Conservation (phyloP, 2,329 filamentous ascomycete genomes). For the Tolypocladium inflatum region DNA sequence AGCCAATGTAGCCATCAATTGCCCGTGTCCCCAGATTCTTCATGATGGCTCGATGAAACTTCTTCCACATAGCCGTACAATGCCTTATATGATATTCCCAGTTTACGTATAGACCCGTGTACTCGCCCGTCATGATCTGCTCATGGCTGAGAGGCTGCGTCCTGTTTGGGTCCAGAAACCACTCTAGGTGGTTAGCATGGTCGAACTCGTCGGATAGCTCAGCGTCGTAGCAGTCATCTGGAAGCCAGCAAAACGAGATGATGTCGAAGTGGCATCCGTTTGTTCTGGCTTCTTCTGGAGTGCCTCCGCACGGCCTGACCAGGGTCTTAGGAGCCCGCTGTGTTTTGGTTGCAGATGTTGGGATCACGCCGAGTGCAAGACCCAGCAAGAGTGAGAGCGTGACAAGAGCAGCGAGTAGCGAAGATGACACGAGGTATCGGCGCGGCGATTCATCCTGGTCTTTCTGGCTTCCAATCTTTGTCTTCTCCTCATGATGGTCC, state of each 20-base stretch:
- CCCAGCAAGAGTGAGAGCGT: no score
- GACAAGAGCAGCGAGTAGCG: no score
- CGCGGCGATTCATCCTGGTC: no score
- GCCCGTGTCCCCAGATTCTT: neutral
- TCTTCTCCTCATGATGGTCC: no score
- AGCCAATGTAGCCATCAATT: conserved; percentile 2
- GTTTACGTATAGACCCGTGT: conserved; percentile 3
- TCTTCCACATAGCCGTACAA: conserved; percentile 5
- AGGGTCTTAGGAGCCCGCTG: no score
- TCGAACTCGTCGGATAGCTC: conserved; percentile 2
- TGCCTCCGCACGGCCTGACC: neutral
- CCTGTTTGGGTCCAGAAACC: conserved; percentile 1
- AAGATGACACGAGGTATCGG: no score
- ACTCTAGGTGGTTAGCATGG: neutral
- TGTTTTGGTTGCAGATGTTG: no score
- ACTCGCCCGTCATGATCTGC: conserved; percentile 3
- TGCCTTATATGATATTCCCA: conserved; percentile 5
- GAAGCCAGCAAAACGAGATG: conserved; percentile 5
- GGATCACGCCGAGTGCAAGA: no score
- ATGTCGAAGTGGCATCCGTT: conserved; percentile 3
- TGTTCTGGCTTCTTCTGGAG: neutral
- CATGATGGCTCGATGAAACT: conserved; percentile 5
- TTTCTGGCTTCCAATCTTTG: no score
- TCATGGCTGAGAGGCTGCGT: neutral
- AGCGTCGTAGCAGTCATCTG: conserved; percentile 2